Percentiles rank a stretch among this genome's conserved stretches.
These are phyloP conservation scores for Neurospora crassa DNA, from an alignment of 2,329 filamentous ascomycete genomes.

Conservation along the genomic window DNA sequence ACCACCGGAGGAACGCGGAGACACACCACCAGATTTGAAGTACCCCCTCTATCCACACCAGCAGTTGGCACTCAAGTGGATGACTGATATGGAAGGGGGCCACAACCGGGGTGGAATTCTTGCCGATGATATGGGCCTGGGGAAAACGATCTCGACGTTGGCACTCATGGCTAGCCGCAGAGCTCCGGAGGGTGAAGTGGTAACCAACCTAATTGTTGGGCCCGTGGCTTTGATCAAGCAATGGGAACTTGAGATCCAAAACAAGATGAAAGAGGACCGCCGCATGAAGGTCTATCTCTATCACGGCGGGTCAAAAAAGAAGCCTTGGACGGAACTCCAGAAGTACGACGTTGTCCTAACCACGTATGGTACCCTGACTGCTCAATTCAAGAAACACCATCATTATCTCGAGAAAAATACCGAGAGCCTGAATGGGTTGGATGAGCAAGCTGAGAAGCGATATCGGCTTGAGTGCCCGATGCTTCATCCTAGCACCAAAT, in stretches of 20 bases:
- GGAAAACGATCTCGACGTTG: constrained; percentile 76
- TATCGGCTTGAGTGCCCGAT: constrained; percentile 40
- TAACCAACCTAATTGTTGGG: constrained; percentile 71
- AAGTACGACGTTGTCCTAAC: constrained; percentile 68
- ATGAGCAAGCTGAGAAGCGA: constrained; percentile 22
- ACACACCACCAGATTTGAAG: constrained; percentile 59
- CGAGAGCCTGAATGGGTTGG: constrained; percentile 24
- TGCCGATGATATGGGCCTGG: constrained; percentile 74
- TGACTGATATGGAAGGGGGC: constrained; percentile 64
- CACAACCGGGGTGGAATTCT: constrained; percentile 70
- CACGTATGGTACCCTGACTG: constrained; percentile 63
- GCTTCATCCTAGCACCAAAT: constrained; percentile 49
- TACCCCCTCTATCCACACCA: constrained; percentile 73
- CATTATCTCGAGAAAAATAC: constrained; percentile 38
- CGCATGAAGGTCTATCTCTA: constrained; percentile 58
- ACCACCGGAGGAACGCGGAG: constrained; percentile 50
- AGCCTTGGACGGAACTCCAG: constrained; percentile 51
- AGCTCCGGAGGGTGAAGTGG: constrained; percentile 45
- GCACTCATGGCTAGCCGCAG: constrained; percentile 63
- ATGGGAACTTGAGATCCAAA: constrained; percentile 72
- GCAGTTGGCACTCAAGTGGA: constrained; percentile 66
- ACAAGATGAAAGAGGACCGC: constrained; percentile 53
- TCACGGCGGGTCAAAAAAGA: constrained; percentile 48
- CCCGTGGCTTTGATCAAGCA: constrained; percentile 74
- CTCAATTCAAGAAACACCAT: constrained; percentile 55